Conservation (phyloP, 208 protist genomes). For the Crithidia thermophila region DNA sequence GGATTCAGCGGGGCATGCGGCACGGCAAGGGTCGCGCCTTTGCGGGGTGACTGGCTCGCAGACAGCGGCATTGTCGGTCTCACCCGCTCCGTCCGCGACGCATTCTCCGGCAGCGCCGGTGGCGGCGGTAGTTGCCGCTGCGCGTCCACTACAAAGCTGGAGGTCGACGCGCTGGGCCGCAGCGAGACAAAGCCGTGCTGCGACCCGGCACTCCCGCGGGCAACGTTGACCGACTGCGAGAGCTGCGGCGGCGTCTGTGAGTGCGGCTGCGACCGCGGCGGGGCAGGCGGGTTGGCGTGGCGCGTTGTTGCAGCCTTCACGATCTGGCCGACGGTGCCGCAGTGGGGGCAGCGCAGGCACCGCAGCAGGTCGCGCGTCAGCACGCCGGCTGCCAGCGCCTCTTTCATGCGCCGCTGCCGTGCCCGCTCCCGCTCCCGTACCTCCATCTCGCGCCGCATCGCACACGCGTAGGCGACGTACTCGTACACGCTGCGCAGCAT, state of each 20-base stretch:
- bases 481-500: conserved; percentile 37
- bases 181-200: not conserved
- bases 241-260: conserved; percentile 1
- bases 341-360: conserved; percentile 31
- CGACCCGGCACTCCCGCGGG: conserved; percentile 10
- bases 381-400: conserved; percentile 14
- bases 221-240: not conserved
- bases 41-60: not conserved
- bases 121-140: not conserved
- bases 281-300: not conserved
- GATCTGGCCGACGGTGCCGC: conserved; percentile 20
- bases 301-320: not conserved
- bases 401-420: conserved; percentile 8
- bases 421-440: conserved; percentile 6
- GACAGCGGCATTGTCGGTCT: not conserved
- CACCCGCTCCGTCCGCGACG: conserved; percentile 9
- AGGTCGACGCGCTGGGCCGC: conserved; percentile 1
- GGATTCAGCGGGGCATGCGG: no score
- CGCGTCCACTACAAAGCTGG: not conserved
- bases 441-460: conserved; percentile 5
- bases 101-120: not conserved
- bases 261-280: not conserved
- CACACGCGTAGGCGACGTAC: conserved; percentile 35
- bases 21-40: no score
- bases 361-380: conserved; percentile 23